Percentiles rank a stretch among this genome's conserved stretches.
Conservation (phyloP, 305 asterid species). For the Lippia alba region DNA sequence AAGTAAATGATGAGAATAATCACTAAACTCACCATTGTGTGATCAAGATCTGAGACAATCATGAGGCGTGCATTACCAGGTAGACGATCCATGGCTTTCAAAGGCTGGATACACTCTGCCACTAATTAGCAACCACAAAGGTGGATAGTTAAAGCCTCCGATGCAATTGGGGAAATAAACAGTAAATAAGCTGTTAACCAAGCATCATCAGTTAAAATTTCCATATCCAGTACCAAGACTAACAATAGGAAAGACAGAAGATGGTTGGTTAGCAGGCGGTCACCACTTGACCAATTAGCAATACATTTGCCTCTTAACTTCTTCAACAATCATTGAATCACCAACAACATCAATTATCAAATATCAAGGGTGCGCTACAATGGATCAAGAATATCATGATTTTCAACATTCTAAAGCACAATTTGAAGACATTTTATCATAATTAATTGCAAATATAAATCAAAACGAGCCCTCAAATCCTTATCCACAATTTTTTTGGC, state of each 20-base stretch:
- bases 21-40: constrained; percentile 75
- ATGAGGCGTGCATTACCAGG: constrained; percentile 73
- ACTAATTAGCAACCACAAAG: constrained; percentile 19
- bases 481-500: not conserved
- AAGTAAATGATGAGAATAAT: constrained; percentile 22
- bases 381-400: too few species aligned
- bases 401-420: not conserved
- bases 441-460: not conserved
- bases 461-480: not conserved
- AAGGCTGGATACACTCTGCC: constrained; percentile 48
- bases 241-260: too few species aligned
- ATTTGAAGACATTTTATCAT: not conserved
- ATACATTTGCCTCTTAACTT: too few species aligned
- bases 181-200: not conserved
- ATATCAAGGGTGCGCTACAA: not conserved
- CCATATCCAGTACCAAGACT: constrained; percentile 12
- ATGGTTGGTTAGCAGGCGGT: too few species aligned
- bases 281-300: too few species aligned
- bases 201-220: constrained; percentile 1
- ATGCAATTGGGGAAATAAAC: constrained; percentile 8
- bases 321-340: too few species aligned
- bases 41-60: constrained; percentile 98
- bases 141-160: constrained; percentile 1
- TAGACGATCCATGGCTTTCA: constrained; percentile 70
- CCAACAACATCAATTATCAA: not conserved